These are phyloP conservation scores for Paramecium pentaurelia DNA, from an alignment of 73 alveolate species.

Conservation along the genomic window DNA sequence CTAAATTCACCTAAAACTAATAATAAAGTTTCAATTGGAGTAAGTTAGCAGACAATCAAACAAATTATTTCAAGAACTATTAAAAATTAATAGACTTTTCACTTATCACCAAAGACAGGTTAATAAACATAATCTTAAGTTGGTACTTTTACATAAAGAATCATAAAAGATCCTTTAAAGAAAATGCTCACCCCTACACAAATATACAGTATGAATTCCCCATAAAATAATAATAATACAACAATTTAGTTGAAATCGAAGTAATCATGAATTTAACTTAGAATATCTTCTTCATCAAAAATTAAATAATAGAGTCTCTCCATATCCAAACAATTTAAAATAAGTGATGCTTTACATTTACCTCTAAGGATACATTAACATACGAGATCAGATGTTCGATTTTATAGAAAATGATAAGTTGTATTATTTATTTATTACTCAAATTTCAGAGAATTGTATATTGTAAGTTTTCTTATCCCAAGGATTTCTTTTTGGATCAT, in stretches of 20 bases:
- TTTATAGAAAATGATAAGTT: not conserved
- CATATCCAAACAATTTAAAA: not conserved
- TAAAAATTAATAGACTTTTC: not conserved
- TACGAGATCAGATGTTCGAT: not conserved
- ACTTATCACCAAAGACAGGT: not conserved
- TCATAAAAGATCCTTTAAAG: not conserved
- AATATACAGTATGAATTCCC: not conserved
- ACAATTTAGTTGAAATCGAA: not conserved
- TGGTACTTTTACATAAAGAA: not conserved
- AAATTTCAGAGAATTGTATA: conserved; percentile 48
- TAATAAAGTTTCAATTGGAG: not conserved
- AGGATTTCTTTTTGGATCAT: conserved; percentile 25
- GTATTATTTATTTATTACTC: not conserved
- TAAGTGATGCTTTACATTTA: not conserved
- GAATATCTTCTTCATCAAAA: not conserved
- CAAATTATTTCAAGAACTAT: not conserved
- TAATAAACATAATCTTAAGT: not conserved
- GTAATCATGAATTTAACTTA: not conserved
- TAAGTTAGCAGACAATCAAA: not conserved
- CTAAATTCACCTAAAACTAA: not conserved
- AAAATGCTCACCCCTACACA: not conserved
- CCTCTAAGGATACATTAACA: not conserved
- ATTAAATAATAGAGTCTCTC: not conserved
- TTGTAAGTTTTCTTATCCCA: conserved; percentile 64
- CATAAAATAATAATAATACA: not conserved